Base-by-base conservation (phyloP, 208 protist species). In the Trypanosoma vivax region DNA sequence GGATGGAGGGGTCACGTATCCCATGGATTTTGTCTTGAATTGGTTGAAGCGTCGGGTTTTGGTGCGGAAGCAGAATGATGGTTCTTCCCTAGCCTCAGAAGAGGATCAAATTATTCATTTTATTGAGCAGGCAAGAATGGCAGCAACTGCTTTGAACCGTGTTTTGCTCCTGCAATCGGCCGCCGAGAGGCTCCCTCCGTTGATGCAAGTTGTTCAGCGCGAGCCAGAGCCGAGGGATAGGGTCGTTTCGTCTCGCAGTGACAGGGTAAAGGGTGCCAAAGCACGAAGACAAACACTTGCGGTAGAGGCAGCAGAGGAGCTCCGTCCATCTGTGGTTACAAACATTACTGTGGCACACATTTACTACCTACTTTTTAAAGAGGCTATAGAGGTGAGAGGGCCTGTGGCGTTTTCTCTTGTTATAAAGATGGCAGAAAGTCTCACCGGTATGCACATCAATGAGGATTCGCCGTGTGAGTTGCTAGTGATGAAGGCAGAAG, bases 361-460 rank as follows among this genome's bases (percentile, higher is more conserved):
- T 48, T 90, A 89, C 56, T 60, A 67, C 31, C 51, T 76, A 24
- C 49, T 92, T 10, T 55, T 92, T 16, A 61, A 70, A 6, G 73
- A 86, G 29, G 87, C 80, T 49, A 70, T 66, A 14, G 45, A 55
- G 28, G 53, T 79, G 4, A 59, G 77, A 29, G 73, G 31, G 27
- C 61, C 77, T 9, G 69, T 71, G 2, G 55, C 90, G 10, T 54
- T 70, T 39, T 61, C 73, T 13, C 73, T 93, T n/a, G 76, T 82
- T 37, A 65, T 62, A 40, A 69, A 59, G 14, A 68, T 74, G 2
- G 79, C 85, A 2, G 62, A 73, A 37, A 66, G 60, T n/a, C 55
- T 93, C 29, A 76, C 56, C 27, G 29, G 9, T 65, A 78, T 46
- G 63, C 54, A 54, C 28, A 68, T 30, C n/a, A 50, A 60, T 50